Percentiles rank a stretch among this genome's conserved stretches.
phyloP scores from a whole-genome alignment of 208 protist genomes.

The Leishmania martiniquensis region DNA sequence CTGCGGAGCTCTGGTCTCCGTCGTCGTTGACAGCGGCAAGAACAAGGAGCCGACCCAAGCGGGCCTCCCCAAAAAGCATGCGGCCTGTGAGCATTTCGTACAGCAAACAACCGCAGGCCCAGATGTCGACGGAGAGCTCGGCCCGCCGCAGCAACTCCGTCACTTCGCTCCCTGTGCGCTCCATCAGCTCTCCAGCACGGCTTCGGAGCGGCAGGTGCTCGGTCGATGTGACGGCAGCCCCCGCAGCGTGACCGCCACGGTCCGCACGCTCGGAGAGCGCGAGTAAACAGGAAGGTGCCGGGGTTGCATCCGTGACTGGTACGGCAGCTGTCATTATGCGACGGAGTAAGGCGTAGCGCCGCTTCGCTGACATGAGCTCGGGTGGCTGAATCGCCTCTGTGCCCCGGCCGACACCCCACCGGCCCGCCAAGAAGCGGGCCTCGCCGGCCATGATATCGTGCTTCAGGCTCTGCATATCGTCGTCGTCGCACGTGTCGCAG shows the following conservation, averaged over 20 bases:
- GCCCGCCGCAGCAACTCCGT: slow-evolving; percentile 37
- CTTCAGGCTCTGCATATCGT: slow-evolving; percentile 49
- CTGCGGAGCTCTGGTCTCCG: background rate
- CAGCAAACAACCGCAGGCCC: slow-evolving; percentile 81
- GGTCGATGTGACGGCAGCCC: background rate
- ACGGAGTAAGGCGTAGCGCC: slow-evolving; percentile 55
- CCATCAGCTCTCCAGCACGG: slow-evolving; percentile 10
- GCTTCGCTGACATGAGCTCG: slow-evolving; percentile 60
- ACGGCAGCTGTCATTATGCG: slow-evolving; percentile 24
- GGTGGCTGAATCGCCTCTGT: slow-evolving; percentile 88
- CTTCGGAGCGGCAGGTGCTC: slow-evolving; percentile 12
- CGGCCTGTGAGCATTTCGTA: slow-evolving; percentile 85
- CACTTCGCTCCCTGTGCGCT: slow-evolving; percentile 24
- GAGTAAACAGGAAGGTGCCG: background rate
- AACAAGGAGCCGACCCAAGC: slow-evolving; percentile 58
- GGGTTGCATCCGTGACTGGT: background rate
- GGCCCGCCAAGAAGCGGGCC: slow-evolving; percentile 47
- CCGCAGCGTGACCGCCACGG: background rate
- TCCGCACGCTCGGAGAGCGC: slow-evolving; percentile 17
- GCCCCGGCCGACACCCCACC: slow-evolving; percentile 62
- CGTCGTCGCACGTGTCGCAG: slow-evolving; percentile 69
- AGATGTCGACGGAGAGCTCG: slow-evolving; percentile 82
- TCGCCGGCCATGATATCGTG: slow-evolving; percentile 53
- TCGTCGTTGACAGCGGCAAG: slow-evolving; percentile 30
- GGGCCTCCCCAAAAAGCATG: slow-evolving; percentile 79